Conservation (phyloP, 2,329 filamentous ascomycete genomes). For the Fusarium buharicum region DNA sequence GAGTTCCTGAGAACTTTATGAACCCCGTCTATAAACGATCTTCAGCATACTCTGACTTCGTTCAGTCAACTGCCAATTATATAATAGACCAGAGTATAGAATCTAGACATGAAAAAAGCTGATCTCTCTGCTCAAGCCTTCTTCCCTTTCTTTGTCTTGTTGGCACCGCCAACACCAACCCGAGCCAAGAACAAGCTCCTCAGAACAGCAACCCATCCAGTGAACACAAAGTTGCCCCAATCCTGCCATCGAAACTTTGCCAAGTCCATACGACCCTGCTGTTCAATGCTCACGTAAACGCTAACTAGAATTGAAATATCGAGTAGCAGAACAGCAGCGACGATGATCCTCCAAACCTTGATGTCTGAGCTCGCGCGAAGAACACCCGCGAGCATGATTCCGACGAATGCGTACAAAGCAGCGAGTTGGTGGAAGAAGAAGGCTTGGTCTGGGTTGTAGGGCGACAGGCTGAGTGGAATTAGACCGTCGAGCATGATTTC, state of each 20-base stretch:
- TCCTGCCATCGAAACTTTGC: constrained; percentile 24
- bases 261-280: constrained; percentile 25
- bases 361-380: constrained; percentile 30
- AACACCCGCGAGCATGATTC: constrained; percentile 17
- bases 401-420: constrained; percentile 33
- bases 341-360: constrained; percentile 37
- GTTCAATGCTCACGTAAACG: constrained; percentile 30
- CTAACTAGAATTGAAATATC: constrained; percentile 35
- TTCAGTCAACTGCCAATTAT: no score
- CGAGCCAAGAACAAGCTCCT: constrained; percentile 33
- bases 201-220: constrained; percentile 26
- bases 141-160: constrained; percentile 22
- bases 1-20: no score
- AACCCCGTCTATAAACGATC: no score
- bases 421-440: constrained; percentile 42
- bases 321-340: constrained; percentile 28
- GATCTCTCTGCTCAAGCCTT: constrained; percentile 4
- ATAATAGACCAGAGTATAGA: no score
- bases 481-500: constrained; percentile 36
- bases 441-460: constrained; percentile 32
- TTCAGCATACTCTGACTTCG: no score
- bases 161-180: constrained; percentile 19
- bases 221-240: constrained; percentile 35
- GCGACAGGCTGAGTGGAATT: constrained; percentile 24
- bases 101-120: background rate